Evolutionary conservation across 805 yeast species (phyloP), one percentile per base, ranked within the genome.

Genomic region (Metschnikowia borealis): DNA sequence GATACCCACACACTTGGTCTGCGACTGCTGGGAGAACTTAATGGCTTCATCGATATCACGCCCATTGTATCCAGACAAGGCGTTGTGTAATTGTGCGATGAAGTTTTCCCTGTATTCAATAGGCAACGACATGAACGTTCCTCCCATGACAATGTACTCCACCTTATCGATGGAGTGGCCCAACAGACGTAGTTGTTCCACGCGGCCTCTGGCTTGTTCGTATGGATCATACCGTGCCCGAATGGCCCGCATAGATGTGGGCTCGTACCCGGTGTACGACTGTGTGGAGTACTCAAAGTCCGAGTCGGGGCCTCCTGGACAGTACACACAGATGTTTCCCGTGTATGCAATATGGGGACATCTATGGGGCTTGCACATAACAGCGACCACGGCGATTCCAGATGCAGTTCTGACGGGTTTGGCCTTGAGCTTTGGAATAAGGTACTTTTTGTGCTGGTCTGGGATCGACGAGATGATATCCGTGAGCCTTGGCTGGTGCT

Each of bases 341-440:
- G 99, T 94, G 67, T 94, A 94, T 18, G 99, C 98, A 61, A 94
- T 94, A 69, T 94, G 99, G 26, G 99, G 99, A 70, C 99, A 94
- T 72, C 99, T 80, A 68, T 94, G 99, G 2, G 99, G 99, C 68
- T 94, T 94, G 74, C 97, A 91, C 98, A 94, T 94, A 32, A 94
- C 98, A 0, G 99, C 99, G 41, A 94, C 98, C 18, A 94, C 99
- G 8, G 99, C 99, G 52, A 94, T 96, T 61, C 99, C 99, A 10
- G 96, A 87, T 0, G 99, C 99, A 0, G 99, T 94, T 69, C 99
- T 80, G 41, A 94, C 98, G 0, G 99, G 99, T 68, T 94, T 94
- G n/a, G 99, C 99, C 70, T 94, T 89, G 42, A 94, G 76, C 69
- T 91, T 91, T 2, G 98, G 99, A 37, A 94, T 75, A 48, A 94